A percentile compares a stretch with the other conserved stretches of the same genome.
Evolutionary conservation across 257 asterid genomes (phyloP).

Genomic region (Ajuga chamaepitys): DNA sequence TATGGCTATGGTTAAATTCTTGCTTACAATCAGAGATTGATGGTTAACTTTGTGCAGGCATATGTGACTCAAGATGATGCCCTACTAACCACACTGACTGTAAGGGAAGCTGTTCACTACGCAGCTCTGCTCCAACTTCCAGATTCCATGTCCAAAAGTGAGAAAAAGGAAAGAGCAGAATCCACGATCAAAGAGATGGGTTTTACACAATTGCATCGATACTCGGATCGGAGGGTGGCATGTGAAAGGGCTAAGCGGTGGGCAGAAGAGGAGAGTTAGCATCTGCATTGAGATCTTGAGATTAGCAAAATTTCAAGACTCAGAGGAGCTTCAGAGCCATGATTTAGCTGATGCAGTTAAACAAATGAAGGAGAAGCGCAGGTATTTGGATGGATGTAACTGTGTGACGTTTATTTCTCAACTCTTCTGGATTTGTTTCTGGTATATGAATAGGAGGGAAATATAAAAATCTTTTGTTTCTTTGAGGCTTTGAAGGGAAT

Average conservation of each 20-base stretch:
- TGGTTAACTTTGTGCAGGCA: constrained; percentile 20
- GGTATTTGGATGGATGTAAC: constrained; percentile 30
- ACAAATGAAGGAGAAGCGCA: constrained; percentile 96
- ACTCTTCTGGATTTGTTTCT: background rate
- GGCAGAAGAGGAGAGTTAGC: constrained; percentile 48
- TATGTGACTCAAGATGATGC: constrained; percentile 54
- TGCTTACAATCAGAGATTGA: no score
- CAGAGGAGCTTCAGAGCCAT: constrained; percentile 98
- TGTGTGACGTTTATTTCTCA: background rate
- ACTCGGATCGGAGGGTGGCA: constrained; percentile 50
- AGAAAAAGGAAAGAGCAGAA: constrained; percentile 36
- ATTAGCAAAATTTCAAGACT: constrained; percentile 88
- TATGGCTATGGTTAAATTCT: no score
- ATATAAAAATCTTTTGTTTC: no score
- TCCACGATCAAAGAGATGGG: constrained; percentile 44
- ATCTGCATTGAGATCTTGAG: constrained; percentile 43
- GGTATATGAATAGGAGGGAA: no score
- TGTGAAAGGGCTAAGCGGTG: constrained; percentile 44
- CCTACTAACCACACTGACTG: constrained; percentile 35
- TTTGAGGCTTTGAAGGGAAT: no score
- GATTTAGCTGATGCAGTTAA: constrained; percentile 96
- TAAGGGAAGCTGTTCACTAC: constrained; percentile 38
- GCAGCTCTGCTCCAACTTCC: constrained; percentile 57
- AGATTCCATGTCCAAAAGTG: constrained; percentile 26
- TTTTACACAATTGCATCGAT: constrained; percentile 29